Evolutionary conservation across 2,329 filamentous ascomycete species (phyloP).

Genomic region (Penicillium rolfsii): DNA sequence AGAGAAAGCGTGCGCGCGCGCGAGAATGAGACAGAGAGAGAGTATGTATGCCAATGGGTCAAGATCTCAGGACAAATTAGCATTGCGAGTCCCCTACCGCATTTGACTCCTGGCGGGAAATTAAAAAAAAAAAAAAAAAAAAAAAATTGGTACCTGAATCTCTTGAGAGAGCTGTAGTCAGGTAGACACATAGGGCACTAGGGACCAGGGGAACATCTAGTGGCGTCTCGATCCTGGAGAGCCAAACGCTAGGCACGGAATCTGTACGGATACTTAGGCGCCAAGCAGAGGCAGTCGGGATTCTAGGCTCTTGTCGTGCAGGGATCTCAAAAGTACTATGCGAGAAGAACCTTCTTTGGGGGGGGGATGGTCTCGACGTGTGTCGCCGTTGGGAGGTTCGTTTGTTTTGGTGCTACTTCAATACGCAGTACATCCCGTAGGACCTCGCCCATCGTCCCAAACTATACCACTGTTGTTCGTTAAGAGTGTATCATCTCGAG

Average conservation of each 20-base stretch:
- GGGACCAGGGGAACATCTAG: neutral
- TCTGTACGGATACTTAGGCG: neutral
- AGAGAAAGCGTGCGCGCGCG: too few relatives aligned
- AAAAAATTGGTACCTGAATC: neutral
- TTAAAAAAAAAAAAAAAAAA: neutral
- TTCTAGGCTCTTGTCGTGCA: neutral
- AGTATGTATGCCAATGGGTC: neutral
- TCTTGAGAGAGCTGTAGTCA: too few relatives aligned
- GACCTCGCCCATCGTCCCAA: too few relatives aligned
- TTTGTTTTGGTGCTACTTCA: neutral
- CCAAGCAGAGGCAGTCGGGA: neutral
- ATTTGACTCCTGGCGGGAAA: neutral
- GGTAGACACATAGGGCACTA: neutral
- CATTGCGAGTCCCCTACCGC: neutral
- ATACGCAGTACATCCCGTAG: too few relatives aligned
- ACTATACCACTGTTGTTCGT: too few relatives aligned
- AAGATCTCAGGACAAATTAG: neutral
- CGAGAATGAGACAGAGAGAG: too few relatives aligned
- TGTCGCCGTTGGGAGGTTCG: neutral
- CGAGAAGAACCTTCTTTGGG: neutral
- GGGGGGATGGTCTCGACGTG: neutral
- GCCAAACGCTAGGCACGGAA: neutral
- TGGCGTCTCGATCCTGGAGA: neutral
- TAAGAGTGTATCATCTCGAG: too few relatives aligned
- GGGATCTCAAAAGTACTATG: neutral